Evolutionary conservation across 495 filamentous ascomycete genomes (phyloP), one percentile per base, ranked within the genome.

Genomic region (Podospora conica): DNA sequence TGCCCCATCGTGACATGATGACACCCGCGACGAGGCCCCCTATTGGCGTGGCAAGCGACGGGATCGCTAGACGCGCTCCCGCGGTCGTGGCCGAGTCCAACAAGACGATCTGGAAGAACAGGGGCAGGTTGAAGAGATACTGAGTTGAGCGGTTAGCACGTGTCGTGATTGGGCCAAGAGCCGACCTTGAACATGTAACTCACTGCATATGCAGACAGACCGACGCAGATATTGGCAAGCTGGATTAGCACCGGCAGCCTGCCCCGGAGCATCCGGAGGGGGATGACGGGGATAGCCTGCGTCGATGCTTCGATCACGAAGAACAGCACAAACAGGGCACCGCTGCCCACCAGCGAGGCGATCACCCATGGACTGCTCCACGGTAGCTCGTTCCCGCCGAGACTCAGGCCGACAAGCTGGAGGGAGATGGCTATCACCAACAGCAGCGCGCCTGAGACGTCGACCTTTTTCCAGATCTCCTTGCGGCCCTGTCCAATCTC

Each of bases 1-100:
- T 84, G 0, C 86, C 86, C 84, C 85, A 88, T 28, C 81, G 81
- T 1, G 86, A 87, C 86, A 90, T 89, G 48, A 89, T 79, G 40
- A 87, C 74, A 1, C 86, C 86, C 1, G 86, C 82, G 40, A 88
- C 76, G 24, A 88, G 76, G 5, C 85, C 85, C 2, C 86, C 86
- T 20, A 88, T 77, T 3, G 86, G 86, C 0, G 85, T 87, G 21
- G 84, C 85, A 2, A 88, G 73, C 9, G 85, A 88, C 7, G 87
- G 86, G 23, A 89, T 84, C 0, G 82, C 82, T 15, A 88, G 79
- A 24, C 86, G 78, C 1, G 79, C 79, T 7, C 86, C 87, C 3
- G 87, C 86, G 62, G 81, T 85, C 6, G 84, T 84, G 6, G 87
- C 82, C 6, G 84, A 86, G 33, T 90, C 87, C 2, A 84, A 77